These are phyloP conservation scores for Termitomyces sp. DNA, from an alignment of 768 basidiomycete species.

Conservation along the genomic window DNA sequence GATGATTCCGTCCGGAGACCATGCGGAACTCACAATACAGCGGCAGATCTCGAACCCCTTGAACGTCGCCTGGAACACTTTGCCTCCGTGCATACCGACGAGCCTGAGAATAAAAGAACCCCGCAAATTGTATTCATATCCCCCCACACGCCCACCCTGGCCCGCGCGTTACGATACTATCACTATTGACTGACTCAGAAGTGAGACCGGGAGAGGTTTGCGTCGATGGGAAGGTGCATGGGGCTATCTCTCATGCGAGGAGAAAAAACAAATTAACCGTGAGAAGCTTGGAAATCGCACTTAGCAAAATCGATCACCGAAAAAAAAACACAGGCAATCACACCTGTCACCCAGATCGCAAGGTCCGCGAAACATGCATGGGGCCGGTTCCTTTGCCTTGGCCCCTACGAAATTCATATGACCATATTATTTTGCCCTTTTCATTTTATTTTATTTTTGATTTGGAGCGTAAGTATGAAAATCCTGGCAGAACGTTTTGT, in stretches of 20 bases:
- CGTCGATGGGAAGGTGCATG: neutral
- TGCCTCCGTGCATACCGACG: neutral
- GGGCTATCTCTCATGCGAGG: neutral
- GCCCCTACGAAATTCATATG: neutral
- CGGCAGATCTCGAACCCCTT: neutral
- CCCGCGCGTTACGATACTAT: neutral
- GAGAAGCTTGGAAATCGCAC: neutral
- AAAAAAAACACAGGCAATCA: neutral
- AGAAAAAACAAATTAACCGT: neutral
- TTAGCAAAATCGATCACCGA: neutral
- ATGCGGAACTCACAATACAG: neutral
- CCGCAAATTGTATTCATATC: neutral
- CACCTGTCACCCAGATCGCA: neutral
- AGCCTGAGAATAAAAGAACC: neutral
- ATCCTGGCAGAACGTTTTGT: neutral
- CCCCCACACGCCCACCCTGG: neutral
- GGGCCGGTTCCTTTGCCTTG: neutral
- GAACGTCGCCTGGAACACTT: neutral
- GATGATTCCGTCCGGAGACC: neutral
- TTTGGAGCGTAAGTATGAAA: neutral
- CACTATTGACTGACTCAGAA: neutral
- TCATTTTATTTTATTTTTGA: neutral
- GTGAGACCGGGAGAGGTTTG: neutral
- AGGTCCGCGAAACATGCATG: neutral
- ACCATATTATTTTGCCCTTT: neutral